Evolutionary conservation across 257 asterid species (phyloP), one percentile per base, ranked within the genome.

Genomic region (Solanum piurae): DNA sequence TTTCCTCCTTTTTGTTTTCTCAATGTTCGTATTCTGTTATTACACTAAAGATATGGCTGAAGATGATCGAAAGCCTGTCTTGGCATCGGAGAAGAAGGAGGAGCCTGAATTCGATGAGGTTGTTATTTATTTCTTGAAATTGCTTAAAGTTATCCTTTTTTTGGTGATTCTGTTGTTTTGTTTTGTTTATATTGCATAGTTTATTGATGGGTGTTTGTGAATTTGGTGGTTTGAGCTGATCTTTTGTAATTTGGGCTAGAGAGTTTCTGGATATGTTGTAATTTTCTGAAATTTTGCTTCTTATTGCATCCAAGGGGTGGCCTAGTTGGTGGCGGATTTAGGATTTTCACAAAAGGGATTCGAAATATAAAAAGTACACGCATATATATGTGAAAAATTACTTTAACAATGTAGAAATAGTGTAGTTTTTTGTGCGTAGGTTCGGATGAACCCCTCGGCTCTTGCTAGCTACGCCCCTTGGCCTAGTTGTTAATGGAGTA

Each of bases 11-110:
- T 92, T 94, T 82, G 91, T 94, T 60, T 91, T 96, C 71, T 95
- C 99, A 27, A 73, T 95, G 87, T 90, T 92, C 86, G 88, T 93
- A 89, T 95, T 95, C 94, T 87, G 89, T 85, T 85, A 93, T 23
- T 94, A 92, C 88, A 92, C 91, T 92, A 91, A 91, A 60, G 98
- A 94, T 88, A 88, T 93, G n/a, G 71, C 91, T 18, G 94, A 94
- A 69, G 94, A 94, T 83, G 94, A 94, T 3, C 87, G 86, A 79
- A 89, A 58, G 72, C 94, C 93, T 68, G 89, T 89, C 83, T 90
- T 34, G 83, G 4, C 49, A 49, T 40, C 88, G 60, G 86, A 86
- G 13, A 80, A 80, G 85, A 90, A 89, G 71, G 86, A 92, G 11
- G 87, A 92, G 20, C 25, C 91, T 89, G 83, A 87, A 87, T 85